Conservation (phyloP, 257 asterid genomes). For the Echium plantagineum region DNA sequence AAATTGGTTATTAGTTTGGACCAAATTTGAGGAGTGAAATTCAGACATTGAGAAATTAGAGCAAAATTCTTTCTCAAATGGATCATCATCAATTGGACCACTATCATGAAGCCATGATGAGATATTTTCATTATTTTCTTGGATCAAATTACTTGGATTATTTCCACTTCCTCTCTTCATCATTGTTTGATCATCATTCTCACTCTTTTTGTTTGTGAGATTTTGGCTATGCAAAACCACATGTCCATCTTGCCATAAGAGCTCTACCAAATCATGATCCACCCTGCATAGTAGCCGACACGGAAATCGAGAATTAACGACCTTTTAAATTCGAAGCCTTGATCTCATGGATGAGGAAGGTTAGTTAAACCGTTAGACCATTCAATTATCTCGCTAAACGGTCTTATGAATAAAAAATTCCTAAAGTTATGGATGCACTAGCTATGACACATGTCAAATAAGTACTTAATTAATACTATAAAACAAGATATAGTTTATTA, state of each 20-base stretch:
- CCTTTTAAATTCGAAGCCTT: too few relatives aligned
- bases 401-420: too few relatives aligned
- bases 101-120: constrained; percentile 31
- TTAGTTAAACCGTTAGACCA: too few relatives aligned
- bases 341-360: too few relatives aligned
- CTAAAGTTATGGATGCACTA: too few relatives aligned
- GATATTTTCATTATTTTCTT: constrained; percentile 39
- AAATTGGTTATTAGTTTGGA: too few relatives aligned
- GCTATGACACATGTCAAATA: too few relatives aligned
- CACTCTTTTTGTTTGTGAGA: constrained; percentile 17
- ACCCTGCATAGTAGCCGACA: constrained; percentile 30
- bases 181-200: constrained; percentile 6
- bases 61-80: constrained; percentile 56
- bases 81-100: constrained; percentile 48
- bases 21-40: constrained; percentile 21
- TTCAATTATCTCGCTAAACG: too few relatives aligned
- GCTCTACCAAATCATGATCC: constrained; percentile 64
- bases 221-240: constrained; percentile 52
- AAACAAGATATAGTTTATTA: not conserved
- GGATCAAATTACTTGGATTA: constrained; percentile 28
- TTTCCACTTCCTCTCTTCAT: constrained; percentile 10
- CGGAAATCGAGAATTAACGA: too few relatives aligned
- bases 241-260: constrained; percentile 80
- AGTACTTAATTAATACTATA: not conserved
- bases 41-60: constrained; percentile 37